These are phyloP conservation scores for Drechslerella coelobrocha DNA, from an alignment of 2,329 filamentous ascomycete species.

Conservation along the genomic window DNA sequence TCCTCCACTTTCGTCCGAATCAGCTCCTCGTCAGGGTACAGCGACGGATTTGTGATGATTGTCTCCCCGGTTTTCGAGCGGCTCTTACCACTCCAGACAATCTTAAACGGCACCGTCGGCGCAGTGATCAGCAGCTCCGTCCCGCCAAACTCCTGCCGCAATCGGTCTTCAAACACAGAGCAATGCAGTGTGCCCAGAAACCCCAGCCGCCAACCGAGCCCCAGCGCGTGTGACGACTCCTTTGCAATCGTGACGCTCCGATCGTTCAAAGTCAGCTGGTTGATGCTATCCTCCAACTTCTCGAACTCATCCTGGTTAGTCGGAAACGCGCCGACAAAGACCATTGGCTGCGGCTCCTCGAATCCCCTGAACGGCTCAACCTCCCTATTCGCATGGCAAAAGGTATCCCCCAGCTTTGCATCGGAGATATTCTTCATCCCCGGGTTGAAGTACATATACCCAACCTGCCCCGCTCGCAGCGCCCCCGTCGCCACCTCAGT, in stretches of 20 bases:
- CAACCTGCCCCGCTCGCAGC: conserved; percentile 89
- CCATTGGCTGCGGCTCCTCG: conserved; percentile 97
- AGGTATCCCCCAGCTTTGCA: conserved; percentile 94
- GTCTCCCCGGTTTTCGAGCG: conserved; percentile 73
- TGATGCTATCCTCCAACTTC: conserved; percentile 82
- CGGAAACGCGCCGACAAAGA: conserved; percentile 95
- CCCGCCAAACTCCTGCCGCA: conserved; percentile 91
- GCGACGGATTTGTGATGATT: conserved; percentile 82
- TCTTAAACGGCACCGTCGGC: conserved; percentile 89
- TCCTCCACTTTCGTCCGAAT: conserved; percentile 66
- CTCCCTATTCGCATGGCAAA: conserved; percentile 80
- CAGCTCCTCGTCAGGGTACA: conserved; percentile 79
- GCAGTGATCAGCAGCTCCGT: conserved; percentile 92
- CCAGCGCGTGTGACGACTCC: conserved; percentile 90
- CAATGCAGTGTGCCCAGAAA: conserved; percentile 97
- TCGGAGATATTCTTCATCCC: conserved; percentile 98
- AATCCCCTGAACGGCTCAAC: conserved; percentile 89
- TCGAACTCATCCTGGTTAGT: conserved; percentile 87
- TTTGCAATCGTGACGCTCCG: conserved; percentile 92
- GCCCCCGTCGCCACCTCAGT: conserved; percentile 79
- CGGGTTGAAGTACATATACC: conserved; percentile 96
- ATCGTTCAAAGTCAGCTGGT: conserved; percentile 91
- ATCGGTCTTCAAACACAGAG: conserved; percentile 96
- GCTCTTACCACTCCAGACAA: conserved; percentile 66
- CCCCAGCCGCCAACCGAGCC: conserved; percentile 90